Percentiles rank a stretch among this genome's conserved stretches.
phyloP scores from a whole-genome alignment of 257 asterid genomes.

The Ilex asprella region DNA sequence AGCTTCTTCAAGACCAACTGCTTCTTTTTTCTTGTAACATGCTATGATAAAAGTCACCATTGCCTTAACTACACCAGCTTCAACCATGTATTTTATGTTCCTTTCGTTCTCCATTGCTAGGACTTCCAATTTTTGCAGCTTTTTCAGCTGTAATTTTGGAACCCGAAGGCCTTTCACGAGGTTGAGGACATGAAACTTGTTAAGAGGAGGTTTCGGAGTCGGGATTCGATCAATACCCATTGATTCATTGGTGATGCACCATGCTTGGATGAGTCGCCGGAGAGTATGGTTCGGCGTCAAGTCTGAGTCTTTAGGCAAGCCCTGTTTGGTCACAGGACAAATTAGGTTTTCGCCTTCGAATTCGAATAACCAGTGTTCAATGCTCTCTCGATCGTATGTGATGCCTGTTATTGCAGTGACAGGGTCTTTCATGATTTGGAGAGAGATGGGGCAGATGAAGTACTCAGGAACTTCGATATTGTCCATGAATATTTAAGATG shows the following conservation, averaged over 20 bases:
- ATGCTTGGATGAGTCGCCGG: constrained; percentile 43
- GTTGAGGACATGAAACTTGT: constrained; percentile 13
- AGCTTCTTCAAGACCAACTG: constrained; percentile 25
- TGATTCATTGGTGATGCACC: constrained; percentile 33
- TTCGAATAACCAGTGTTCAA: constrained; percentile 39
- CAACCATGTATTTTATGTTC: constrained; percentile 26
- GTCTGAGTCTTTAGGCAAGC: constrained; percentile 20
- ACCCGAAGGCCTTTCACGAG: constrained; percentile 25
- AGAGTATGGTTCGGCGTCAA: constrained; percentile 62
- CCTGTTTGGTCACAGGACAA: constrained; percentile 62
- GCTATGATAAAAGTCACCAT: constrained; percentile 14
- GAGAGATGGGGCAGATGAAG: constrained; percentile 60
- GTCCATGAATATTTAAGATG: constrained; percentile 16
- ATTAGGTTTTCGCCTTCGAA: constrained; percentile 17
- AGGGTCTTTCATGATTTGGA: constrained; percentile 64
- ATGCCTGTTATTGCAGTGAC: constrained; percentile 54
- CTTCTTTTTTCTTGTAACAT: constrained; percentile 14
- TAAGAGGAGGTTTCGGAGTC: constrained; percentile 25
- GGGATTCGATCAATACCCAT: constrained; percentile 22
- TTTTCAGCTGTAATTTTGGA: constrained; percentile 12
- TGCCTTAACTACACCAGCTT: constrained; percentile 21
- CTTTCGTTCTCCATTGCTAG: constrained; percentile 33
- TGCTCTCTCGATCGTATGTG: constrained; percentile 60
- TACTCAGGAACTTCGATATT: constrained; percentile 43
- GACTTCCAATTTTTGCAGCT: constrained; percentile 30